phyloP scores from a whole-genome alignment of 306 rosid genomes.

The Gleditsia sinensis region DNA sequence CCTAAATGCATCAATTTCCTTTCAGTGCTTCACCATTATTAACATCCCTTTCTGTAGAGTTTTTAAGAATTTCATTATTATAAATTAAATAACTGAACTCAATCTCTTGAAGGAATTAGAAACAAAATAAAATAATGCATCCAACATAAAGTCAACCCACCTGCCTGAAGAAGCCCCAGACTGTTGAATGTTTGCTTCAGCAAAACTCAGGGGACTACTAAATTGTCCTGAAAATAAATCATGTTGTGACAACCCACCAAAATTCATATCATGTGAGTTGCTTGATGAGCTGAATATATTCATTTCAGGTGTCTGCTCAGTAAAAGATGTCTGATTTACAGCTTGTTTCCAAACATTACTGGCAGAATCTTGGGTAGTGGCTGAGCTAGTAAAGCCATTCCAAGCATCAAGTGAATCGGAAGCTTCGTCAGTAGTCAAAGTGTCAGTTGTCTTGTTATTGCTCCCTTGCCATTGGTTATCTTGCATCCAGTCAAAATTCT shows the following conservation, averaged over 20 bases:
- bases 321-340: slow-evolving; percentile 34
- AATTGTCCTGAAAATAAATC: slow-evolving; percentile 50
- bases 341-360: slow-evolving; percentile 46
- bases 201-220: slow-evolving; percentile 42
- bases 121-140: slow-evolving; percentile 25
- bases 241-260: slow-evolving; percentile 46
- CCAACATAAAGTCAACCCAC: slow-evolving; percentile 42
- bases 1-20: slow-evolving; percentile 28
- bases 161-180: slow-evolving; percentile 56
- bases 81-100: slow-evolving; percentile 17
- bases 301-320: slow-evolving; percentile 46
- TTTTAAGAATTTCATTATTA: slow-evolving; percentile 5
- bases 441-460: slow-evolving; percentile 42
- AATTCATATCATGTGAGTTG: slow-evolving; percentile 47
- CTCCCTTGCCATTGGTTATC: slow-evolving; percentile 51
- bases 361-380: slow-evolving; percentile 47
- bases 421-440: slow-evolving; percentile 34
- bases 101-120: slow-evolving; percentile 7
- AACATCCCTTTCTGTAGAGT: neutral
- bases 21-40: slow-evolving; percentile 3
- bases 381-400: slow-evolving; percentile 59
- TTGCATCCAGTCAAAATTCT: slow-evolving; percentile 54
- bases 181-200: slow-evolving; percentile 37
- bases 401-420: slow-evolving; percentile 58
- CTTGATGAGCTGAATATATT: slow-evolving; percentile 47